Percentiles rank a stretch among this genome's conserved stretches.
These are phyloP conservation scores for Phytophthora gonapodyides DNA, from an alignment of 352 stramenopile species.

Conservation along the genomic window DNA sequence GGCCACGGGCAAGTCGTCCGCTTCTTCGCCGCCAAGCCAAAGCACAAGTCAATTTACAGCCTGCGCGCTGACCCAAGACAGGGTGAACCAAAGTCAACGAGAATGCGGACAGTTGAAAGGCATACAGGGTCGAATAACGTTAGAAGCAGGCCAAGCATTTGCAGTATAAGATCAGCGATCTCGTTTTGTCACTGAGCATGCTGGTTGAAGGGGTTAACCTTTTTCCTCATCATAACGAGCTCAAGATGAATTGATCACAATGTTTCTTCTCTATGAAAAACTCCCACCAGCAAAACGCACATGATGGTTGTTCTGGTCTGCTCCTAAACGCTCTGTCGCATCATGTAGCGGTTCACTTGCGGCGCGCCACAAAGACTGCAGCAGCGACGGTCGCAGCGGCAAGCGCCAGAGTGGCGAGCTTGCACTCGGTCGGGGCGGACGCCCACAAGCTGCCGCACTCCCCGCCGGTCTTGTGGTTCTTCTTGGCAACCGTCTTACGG, in stretches of 20 bases:
- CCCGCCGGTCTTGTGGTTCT: slow-evolving; percentile 26
- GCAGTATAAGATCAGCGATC: slow-evolving; percentile 22
- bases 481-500: slow-evolving; percentile 40
- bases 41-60: slow-evolving; percentile 16
- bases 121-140: slow-evolving; percentile 28
- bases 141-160: slow-evolving; percentile 34
- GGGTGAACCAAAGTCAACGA: slow-evolving; percentile 19
- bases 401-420: slow-evolving; percentile 40
- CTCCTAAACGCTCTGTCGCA: slow-evolving; percentile 10
- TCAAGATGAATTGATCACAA: slow-evolving; percentile 19
- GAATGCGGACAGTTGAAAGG: slow-evolving; percentile 18
- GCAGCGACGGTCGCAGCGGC: slow-evolving; percentile 39
- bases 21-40: slow-evolving; percentile 16
- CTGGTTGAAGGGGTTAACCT: neutral
- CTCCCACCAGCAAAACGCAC: slow-evolving; percentile 9
- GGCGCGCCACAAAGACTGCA: slow-evolving; percentile 51
- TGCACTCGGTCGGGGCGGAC: slow-evolving; percentile 29
- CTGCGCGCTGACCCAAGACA: slow-evolving; percentile 25
- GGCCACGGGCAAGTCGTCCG: slow-evolving; percentile 12
- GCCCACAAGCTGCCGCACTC: slow-evolving; percentile 23
- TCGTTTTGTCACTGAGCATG: slow-evolving; percentile 4
- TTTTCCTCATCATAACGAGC: slow-evolving; percentile 4
- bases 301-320: slow-evolving; percentile 6
- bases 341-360: slow-evolving; percentile 28
- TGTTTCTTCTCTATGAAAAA: slow-evolving; percentile 33